Evolutionary conservation across 1,284 basidiomycete genomes (phyloP).

Genomic region (Bjerkandera adusta): DNA sequence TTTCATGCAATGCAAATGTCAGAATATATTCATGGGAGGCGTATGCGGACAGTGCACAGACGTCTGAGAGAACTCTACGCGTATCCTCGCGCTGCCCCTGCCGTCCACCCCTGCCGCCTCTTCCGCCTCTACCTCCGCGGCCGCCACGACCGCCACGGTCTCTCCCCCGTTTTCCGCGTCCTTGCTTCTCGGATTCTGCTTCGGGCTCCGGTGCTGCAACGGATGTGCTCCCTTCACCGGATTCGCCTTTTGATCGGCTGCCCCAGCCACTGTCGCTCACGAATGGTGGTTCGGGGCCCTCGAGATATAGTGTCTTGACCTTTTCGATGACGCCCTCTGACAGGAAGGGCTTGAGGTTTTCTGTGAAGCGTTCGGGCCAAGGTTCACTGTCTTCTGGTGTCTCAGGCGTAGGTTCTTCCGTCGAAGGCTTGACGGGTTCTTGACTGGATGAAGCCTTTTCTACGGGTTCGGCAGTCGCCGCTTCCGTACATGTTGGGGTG

Average conservation of each 20-base stretch:
- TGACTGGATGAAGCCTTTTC: neutral
- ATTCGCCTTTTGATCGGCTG: slow-evolving; percentile 36
- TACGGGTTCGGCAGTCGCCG: neutral
- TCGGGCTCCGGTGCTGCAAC: slow-evolving; percentile 22
- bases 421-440: neutral
- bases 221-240: slow-evolving; percentile 30
- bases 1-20: slow-evolving; percentile 16
- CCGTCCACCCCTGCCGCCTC: slow-evolving; percentile 31
- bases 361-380: slow-evolving; percentile 67
- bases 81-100: slow-evolving; percentile 53
- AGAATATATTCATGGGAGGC: slow-evolving; percentile 19
- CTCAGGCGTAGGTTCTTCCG: neutral
- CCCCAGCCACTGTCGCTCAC: slow-evolving; percentile 69
- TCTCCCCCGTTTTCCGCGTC: slow-evolving; percentile 38
- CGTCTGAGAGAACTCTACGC: slow-evolving; percentile 78
- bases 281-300: slow-evolving; percentile 72
- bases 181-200: slow-evolving; percentile 29
- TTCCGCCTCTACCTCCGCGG: slow-evolving; percentile 45
- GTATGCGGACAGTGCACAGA: slow-evolving; percentile 37
- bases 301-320: slow-evolving; percentile 70
- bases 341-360: slow-evolving; percentile 58
- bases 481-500: neutral
- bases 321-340: slow-evolving; percentile 57
- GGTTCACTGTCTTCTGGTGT: slow-evolving; percentile 32
- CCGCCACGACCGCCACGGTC: slow-evolving; percentile 43